Conservation (phyloP, 108 stramenopile species). For the Pseudonitzschia multistriata region DNA sequence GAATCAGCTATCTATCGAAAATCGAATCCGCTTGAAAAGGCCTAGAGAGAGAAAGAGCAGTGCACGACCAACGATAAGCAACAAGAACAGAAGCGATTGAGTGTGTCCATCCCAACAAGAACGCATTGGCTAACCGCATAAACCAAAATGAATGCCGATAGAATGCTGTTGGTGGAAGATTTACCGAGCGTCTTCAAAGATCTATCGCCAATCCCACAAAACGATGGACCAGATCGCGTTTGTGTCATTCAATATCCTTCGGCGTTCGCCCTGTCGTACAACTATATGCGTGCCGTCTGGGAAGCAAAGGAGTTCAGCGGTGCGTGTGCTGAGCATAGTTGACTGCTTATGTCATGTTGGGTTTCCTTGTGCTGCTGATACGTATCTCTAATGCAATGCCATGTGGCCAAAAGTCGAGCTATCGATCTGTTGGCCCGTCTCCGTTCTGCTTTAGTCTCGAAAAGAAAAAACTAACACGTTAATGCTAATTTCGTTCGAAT, state of each 20-base stretch:
- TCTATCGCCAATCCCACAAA: constrained; percentile 85
- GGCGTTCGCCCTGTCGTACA: constrained; percentile 76
- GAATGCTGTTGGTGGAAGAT: constrained; percentile 27
- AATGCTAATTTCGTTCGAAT: too few relatives aligned
- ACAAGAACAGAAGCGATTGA: too few relatives aligned
- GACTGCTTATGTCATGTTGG: neutral
- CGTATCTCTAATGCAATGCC: neutral
- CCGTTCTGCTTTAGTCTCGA: too few relatives aligned
- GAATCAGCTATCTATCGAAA: too few relatives aligned
- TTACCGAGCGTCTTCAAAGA: constrained; percentile 53
- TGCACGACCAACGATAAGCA: too few relatives aligned
- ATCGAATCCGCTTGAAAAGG: too few relatives aligned
- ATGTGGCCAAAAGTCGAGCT: neutral
- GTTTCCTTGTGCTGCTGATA: neutral
- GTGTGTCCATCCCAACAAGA: too few relatives aligned
- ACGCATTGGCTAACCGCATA: too few relatives aligned
- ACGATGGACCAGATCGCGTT: constrained; percentile 87
- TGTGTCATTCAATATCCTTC: constrained; percentile 87
- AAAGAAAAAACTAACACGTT: too few relatives aligned
- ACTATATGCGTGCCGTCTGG: constrained; percentile 85
- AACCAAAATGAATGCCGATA: too few relatives aligned
- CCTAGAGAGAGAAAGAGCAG: too few relatives aligned
- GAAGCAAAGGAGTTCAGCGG: constrained; percentile 56
- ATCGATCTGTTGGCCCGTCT: constrained; percentile 5
- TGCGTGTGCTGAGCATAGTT: constrained; percentile 1